Evolutionary conservation across 2,329 filamentous ascomycete genomes (phyloP).

Genomic region (Chrysosporium keratinophilum): DNA sequence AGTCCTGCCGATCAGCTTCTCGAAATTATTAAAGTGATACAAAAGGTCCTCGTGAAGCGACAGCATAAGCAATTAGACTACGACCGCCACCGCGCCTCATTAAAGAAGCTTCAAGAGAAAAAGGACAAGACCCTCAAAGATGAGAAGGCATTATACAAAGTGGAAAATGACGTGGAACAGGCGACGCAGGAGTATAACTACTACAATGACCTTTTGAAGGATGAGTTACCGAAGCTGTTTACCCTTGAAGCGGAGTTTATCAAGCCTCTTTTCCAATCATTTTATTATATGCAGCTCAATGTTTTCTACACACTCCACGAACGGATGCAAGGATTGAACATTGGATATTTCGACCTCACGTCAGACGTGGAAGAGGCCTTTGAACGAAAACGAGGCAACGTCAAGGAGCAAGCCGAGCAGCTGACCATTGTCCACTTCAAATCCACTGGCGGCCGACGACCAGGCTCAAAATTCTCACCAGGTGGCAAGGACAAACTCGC

Average conservation of each 20-base stretch:
- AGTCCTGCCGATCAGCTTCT: constrained; percentile 85
- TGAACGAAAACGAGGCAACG: constrained; percentile 74
- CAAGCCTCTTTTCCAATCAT: constrained; percentile 91
- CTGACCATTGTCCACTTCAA: constrained; percentile 85
- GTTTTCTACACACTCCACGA: constrained; percentile 98
- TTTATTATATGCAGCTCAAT: constrained; percentile 99
- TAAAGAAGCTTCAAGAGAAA: constrained; percentile 96
- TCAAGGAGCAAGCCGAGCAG: constrained; percentile 76
- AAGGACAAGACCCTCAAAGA: constrained; percentile 95
- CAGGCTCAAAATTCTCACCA: constrained; percentile 25
- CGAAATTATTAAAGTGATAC: constrained; percentile 89
- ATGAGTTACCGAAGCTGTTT: constrained; percentile 89
- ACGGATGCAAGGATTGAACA: constrained; percentile 94
- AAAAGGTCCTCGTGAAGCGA: constrained; percentile 77
- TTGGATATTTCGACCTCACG: constrained; percentile 92
- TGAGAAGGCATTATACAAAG: constrained; percentile 93
- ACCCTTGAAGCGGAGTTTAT: constrained; percentile 87
- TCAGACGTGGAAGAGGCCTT: constrained; percentile 88
- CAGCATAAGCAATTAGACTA: constrained; percentile 97
- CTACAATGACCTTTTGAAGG: constrained; percentile 94
- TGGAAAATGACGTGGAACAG: constrained; percentile 80
- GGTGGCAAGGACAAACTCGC: constrained; percentile 28
- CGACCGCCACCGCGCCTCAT: constrained; percentile 67
- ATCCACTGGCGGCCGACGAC: constrained; percentile 56
- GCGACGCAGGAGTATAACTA: constrained; percentile 95